Base-by-base conservation (phyloP, 352 stramenopile species). In the Phytophthora melonis region DNA sequence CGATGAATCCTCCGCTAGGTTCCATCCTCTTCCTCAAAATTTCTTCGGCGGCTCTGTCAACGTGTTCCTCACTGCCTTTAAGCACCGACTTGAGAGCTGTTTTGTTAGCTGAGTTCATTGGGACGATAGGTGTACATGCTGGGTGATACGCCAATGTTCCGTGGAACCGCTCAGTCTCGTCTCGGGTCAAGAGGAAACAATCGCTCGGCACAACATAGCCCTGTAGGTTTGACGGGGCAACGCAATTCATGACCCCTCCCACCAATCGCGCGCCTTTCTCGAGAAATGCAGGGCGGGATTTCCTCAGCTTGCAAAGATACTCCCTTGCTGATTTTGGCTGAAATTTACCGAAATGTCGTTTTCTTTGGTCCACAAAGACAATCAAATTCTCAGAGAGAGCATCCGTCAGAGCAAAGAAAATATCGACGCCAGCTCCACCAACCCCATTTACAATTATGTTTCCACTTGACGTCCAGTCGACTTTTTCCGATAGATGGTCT, bases 141-240 rank as follows among this genome's bases (percentile, higher is more conserved):
- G 73, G 63, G 69, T 80, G 73, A 67, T 77, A 80, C 43, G 63
- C 62, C 68, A 80, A 70, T 9, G 73, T 74, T 9, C 58, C 68
- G 66, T 77, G 63, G 18, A 80, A 72, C 58, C 68, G 67, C 63
- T 77, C 57, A 57, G 45, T 71, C 58, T 74, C 63, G 25, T 34
- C 19, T 70, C 54, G 68, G 63, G 52, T 80, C 53, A 77, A 74
- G 54, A 80, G 1, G 52, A 56, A 68, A 13, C 30, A 36, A 36
- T 36, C 30, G 11, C 30, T 36, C 30, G 30, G 30, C 30, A 36
- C 30, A 36, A 36, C 30, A 36, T 36, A 36, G 30, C 11, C 30
- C 30, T 36, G 30, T 11, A 36, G 13, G 9, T 49, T 49, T 49
- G 41, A n/a, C 41, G 41, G 13, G 13, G 41, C 13, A n/a, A n/a